A percentile compares a stretch with the other conserved stretches of the same genome.
Conservation (phyloP, 129 eudicot species). For the Flaveria ramosissima region DNA sequence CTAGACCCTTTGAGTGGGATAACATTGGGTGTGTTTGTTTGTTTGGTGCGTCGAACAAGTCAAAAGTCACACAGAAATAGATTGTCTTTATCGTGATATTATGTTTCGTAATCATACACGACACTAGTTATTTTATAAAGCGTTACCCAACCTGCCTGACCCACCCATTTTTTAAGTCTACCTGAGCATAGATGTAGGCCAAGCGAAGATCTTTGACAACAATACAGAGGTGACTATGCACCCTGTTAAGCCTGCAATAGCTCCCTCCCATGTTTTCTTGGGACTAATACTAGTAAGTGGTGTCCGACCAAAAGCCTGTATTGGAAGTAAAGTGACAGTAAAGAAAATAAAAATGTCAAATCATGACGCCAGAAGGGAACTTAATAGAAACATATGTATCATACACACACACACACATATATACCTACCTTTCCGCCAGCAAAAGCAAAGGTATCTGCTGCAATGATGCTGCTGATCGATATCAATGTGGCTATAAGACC, state of each 20-base stretch:
- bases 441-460: constrained; percentile 96
- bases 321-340: constrained; percentile 21
- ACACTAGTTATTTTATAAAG: neutral
- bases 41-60: neutral
- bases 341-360: constrained; percentile 5
- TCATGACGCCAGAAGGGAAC: neutral
- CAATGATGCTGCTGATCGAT: constrained; percentile 84
- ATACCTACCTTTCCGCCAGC: constrained; percentile 81
- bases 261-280: constrained; percentile 99
- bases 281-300: constrained; percentile 90
- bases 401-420: neutral
- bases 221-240: constrained; percentile 72
- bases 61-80: neutral
- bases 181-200: constrained; percentile 83
- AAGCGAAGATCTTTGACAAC: constrained; percentile 59
- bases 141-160: neutral
- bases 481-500: constrained; percentile 95
- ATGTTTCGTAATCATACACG: neutral
- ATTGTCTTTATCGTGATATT: neutral
- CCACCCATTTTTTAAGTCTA: constrained; percentile 15
- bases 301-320: constrained; percentile 90
- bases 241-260: constrained; percentile 81
- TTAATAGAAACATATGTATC: neutral
- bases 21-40: no score
- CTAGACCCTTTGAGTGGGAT: no score